Conservation (phyloP, 495 filamentous ascomycete species). For the Emericellopsis terricola region DNA sequence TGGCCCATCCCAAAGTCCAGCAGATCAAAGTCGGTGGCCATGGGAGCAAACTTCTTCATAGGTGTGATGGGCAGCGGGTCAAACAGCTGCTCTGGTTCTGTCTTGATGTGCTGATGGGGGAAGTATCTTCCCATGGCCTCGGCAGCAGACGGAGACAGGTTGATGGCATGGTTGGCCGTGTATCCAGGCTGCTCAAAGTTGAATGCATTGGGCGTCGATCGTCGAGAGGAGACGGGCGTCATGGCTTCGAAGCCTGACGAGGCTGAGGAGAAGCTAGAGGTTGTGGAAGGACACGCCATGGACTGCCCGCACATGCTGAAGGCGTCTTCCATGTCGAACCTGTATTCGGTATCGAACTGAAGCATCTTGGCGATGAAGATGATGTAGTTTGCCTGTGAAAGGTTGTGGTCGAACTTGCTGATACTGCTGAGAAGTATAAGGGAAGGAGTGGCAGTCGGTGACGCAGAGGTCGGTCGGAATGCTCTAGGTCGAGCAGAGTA, state of each 20-base stretch:
- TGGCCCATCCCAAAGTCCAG: slow-evolving; percentile 10
- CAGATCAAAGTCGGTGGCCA: not conserved
- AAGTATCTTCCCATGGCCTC: not conserved
- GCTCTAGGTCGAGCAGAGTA: slow-evolving; percentile 1
- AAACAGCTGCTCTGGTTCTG: slow-evolving; percentile 2
- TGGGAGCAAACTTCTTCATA: slow-evolving; percentile 1
- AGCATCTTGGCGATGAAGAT: not conserved
- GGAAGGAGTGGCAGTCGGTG: slow-evolving; percentile 1
- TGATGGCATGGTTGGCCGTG: slow-evolving; percentile 4
- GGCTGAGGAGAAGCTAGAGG: slow-evolving; percentile 13
- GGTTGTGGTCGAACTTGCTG: too few relatives aligned
- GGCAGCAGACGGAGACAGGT: not conserved
- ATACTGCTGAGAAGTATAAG: too few relatives aligned
- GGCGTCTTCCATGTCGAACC: slow-evolving; percentile 9
- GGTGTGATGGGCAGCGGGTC: slow-evolving; percentile 1
- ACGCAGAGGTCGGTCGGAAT: not conserved
- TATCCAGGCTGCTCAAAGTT: slow-evolving; percentile 4
- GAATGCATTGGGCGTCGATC: slow-evolving; percentile 5
- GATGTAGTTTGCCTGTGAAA: not conserved
- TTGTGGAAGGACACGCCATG: slow-evolving; percentile 9
- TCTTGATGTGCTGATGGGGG: not conserved
- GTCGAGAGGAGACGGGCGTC: slow-evolving; percentile 18
- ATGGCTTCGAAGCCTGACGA: slow-evolving; percentile 17
- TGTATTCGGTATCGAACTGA: not conserved
- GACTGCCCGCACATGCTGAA: slow-evolving; percentile 11